phyloP scores from a whole-genome alignment of 768 basidiomycete species.

The Pisolithus orientalis region DNA sequence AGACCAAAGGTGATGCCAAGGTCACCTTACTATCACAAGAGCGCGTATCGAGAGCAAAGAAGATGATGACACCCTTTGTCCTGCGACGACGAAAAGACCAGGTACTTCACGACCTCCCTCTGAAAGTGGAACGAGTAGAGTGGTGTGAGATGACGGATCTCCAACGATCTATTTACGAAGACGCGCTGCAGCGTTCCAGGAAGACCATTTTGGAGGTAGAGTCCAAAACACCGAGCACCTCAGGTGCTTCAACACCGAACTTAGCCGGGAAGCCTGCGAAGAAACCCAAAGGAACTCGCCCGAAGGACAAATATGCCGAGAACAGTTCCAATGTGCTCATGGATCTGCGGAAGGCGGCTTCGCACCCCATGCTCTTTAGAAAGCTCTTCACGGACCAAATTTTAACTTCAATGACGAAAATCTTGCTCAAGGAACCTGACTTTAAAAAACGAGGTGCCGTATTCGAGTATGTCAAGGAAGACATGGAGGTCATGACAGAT shows the following conservation, averaged over 20 bases:
- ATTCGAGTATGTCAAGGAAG: constrained; percentile 87
- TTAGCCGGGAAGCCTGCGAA: constrained; percentile 21
- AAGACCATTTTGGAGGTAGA: constrained; percentile 62
- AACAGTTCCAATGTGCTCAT: constrained; percentile 93
- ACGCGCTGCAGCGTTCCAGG: constrained; percentile 78
- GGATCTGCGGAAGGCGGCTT: constrained; percentile 94
- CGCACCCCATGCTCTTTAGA: constrained; percentile 95
- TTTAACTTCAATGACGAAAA: constrained; percentile 69
- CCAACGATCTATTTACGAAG: constrained; percentile 79
- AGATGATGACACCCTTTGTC: constrained; percentile 99
- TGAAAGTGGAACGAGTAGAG: constrained; percentile 88
- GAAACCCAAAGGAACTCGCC: constrained; percentile 31
- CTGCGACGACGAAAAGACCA: constrained; percentile 95
- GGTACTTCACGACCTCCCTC: constrained; percentile 85
- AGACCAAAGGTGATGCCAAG: constrained; percentile 89
- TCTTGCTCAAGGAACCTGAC: constrained; percentile 85
- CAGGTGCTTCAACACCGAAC: constrained; percentile 28
- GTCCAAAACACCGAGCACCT: constrained; percentile 17
- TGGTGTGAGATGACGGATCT: constrained; percentile 89
- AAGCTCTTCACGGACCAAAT: constrained; percentile 72
- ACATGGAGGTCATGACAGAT: constrained; percentile 98
- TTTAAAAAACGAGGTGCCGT: constrained; percentile 79
- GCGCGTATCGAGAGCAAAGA: constrained; percentile 91
- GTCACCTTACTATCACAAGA: constrained; percentile 85
- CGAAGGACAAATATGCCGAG: constrained; percentile 69